Evolutionary conservation across 257 asterid species (phyloP), one percentile per base, ranked within the genome.

Genomic region (Rauvolfia tetraphylla): DNA sequence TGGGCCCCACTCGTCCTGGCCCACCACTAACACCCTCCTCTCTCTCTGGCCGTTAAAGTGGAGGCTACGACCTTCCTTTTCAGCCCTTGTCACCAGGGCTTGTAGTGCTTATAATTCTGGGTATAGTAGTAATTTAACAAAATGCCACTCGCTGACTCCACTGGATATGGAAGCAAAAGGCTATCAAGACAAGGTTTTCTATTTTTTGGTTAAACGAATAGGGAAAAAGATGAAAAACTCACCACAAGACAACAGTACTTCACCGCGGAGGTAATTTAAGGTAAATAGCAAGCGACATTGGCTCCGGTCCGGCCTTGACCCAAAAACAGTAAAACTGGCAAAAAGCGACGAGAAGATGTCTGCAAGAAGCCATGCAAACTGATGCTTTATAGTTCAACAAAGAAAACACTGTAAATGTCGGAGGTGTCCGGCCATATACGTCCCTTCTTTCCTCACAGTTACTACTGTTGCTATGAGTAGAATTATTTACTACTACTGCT

Each of bases 1-100:
- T 78, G 69, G 85, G 80, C 72, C 87, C 83, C 68, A 41, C 15
- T 13, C 1, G 12, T 33, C 27, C 31, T 54, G 84, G 82, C 79
- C 85, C 85, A 75, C 79, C 56, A 18, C 57, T 51, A 20, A 49
- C 20, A 36, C 10, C 44, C 7, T 14, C 10, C 58, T 46, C 53
- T 46, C 39, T 71, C 31, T 11, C 5, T 22, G 38, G 53, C 53
- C 46, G 57, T 51, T 54, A 42, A 31, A 56, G 57, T 18, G 63
- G 38, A 67, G 10, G 76, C 75, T 29, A 41, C 18, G 15, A 12
- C 3, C 23, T 11, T n/a, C 66, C 49, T 27, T 57, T 38, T 58
- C 70, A 58, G 69, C 58, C 57, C 71, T 23, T 39, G 29, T 48
- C 51, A 25, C 4, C 48, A 73, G 15, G 39, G 49, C 36, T 13